Percentiles rank a stretch among this genome's conserved stretches.
Evolutionary conservation across 768 basidiomycete species (phyloP).

Genomic region (Suillus alpinus): DNA sequence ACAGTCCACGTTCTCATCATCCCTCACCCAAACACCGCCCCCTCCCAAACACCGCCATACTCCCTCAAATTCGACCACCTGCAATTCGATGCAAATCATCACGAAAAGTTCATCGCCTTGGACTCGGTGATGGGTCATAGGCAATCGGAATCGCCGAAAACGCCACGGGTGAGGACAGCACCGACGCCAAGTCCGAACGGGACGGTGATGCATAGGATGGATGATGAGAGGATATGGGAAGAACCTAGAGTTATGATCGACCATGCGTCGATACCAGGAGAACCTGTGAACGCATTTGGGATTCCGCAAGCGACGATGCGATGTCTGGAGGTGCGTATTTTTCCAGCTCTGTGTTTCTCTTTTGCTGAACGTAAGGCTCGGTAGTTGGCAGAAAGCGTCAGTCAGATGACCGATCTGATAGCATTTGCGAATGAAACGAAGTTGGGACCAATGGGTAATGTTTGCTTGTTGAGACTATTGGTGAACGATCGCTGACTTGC

Average conservation of each 20-base stretch:
- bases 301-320: constrained; percentile 89
- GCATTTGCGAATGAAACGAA: constrained; percentile 51
- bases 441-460: constrained; percentile 66
- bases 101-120: constrained; percentile 73
- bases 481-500: constrained; percentile 19
- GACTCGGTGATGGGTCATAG: constrained; percentile 58
- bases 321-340: constrained; percentile 66
- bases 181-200: constrained; percentile 35
- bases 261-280: constrained; percentile 66
- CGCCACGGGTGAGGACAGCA: constrained; percentile 31
- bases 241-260: constrained; percentile 63
- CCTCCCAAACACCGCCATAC: constrained; percentile 21
- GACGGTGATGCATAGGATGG: constrained; percentile 26
- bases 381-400: constrained; percentile 79
- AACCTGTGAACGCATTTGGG: constrained; percentile 86
- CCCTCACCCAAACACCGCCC: constrained; percentile 18
- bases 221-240: constrained; percentile 63
- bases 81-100: constrained; percentile 66
- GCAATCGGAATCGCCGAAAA: constrained; percentile 39
- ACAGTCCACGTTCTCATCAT: constrained; percentile 55
- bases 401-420: constrained; percentile 77
- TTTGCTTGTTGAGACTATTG: constrained; percentile 25
- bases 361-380: constrained; percentile 8
- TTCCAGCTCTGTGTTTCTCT: constrained; percentile 2
- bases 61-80: constrained; percentile 69